These are phyloP conservation scores for Hemileccinum rubropunctum DNA, from an alignment of 768 basidiomycete genomes.

Conservation along the genomic window DNA sequence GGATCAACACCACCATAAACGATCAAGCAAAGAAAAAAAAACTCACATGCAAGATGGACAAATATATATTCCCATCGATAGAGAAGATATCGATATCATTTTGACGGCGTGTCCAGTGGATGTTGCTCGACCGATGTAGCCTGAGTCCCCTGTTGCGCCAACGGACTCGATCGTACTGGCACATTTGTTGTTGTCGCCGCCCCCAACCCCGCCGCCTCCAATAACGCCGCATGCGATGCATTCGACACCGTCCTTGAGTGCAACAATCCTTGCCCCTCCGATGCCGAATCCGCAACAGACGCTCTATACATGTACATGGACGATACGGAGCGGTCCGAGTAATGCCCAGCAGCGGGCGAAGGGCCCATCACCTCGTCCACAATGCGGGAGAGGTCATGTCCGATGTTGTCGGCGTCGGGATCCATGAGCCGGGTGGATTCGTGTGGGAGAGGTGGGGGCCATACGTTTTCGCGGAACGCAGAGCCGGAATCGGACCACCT, in stretches of 20 bases:
- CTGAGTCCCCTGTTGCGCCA: slow-evolving; percentile 9
- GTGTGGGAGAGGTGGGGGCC: slow-evolving; percentile 41
- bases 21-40: too few species aligned
- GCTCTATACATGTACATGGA: slow-evolving; percentile 19
- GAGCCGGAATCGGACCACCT: too few species aligned
- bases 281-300: slow-evolving; percentile 2
- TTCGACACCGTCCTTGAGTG: slow-evolving; percentile 23
- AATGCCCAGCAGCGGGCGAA: slow-evolving; percentile 10
- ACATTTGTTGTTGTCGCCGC: background rate
- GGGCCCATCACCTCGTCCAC: slow-evolving; percentile 52
- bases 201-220: slow-evolving; percentile 25
- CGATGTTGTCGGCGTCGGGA: slow-evolving; percentile 26
- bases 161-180: slow-evolving; percentile 20
- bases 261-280: background rate
- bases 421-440: slow-evolving; percentile 26
- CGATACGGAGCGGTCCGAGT: slow-evolving; percentile 22
- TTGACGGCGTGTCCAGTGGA: too few species aligned
- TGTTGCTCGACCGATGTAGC: too few species aligned
- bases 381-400: slow-evolving; percentile 36
- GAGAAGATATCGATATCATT: too few species aligned
- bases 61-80: too few species aligned
- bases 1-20: too few species aligned
- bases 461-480: slow-evolving; percentile 46
- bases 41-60: too few species aligned
- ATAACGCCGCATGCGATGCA: slow-evolving; percentile 18